phyloP scores from a whole-genome alignment of 192 early-diverging fungal species.

The Chytriomyces confervae region DNA sequence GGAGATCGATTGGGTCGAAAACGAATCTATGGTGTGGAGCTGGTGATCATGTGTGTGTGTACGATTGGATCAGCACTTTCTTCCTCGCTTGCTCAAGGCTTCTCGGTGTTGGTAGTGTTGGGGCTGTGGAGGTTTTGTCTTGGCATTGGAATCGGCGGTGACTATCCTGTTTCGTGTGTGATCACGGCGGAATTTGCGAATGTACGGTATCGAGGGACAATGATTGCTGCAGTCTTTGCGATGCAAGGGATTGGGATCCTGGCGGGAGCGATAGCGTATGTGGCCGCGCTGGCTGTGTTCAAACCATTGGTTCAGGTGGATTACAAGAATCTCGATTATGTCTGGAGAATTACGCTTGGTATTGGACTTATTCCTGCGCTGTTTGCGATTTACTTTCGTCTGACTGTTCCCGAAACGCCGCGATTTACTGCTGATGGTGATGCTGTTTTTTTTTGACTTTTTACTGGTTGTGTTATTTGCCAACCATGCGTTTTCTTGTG shows the following conservation, averaged over 20 bases:
- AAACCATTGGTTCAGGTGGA: slow-evolving; percentile 65
- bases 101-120: slow-evolving; percentile 68
- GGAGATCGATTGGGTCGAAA: slow-evolving; percentile 86
- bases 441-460: slow-evolving; percentile 81
- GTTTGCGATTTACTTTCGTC: slow-evolving; percentile 66
- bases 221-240: slow-evolving; percentile 83
- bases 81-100: slow-evolving; percentile 65
- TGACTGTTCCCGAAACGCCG: too few species aligned
- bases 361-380: slow-evolving; percentile 79
- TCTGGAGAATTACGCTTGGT: slow-evolving; percentile 83
- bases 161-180: slow-evolving; percentile 86
- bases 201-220: slow-evolving; percentile 72
- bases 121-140: slow-evolving; percentile 83
- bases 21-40: slow-evolving; percentile 76
- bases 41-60: slow-evolving; percentile 79
- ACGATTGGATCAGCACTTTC: slow-evolving; percentile 78
- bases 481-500: slow-evolving; percentile 88
- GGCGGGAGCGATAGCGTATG: slow-evolving; percentile 68
- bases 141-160: slow-evolving; percentile 85
- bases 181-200: slow-evolving; percentile 85
- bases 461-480: slow-evolving; percentile 75
- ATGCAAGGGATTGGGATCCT: slow-evolving; percentile 90
- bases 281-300: slow-evolving; percentile 72
- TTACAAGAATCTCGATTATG: slow-evolving; percentile 65
- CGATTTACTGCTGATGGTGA: slow-evolving; percentile 71